Conservation (phyloP, 208 protist genomes). For the Leishmania lainsoni region DNA sequence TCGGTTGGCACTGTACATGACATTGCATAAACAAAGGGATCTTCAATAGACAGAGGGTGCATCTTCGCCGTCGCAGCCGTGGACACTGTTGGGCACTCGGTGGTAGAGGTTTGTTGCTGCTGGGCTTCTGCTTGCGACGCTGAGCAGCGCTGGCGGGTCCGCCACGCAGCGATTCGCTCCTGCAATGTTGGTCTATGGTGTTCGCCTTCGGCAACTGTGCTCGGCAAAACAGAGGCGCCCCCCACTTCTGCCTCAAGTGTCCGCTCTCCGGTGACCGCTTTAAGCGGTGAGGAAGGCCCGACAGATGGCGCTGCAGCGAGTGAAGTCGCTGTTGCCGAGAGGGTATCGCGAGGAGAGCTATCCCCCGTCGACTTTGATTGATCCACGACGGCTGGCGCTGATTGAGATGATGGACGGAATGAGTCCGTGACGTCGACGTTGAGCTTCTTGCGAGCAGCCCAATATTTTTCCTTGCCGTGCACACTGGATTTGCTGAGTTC, state of each 20-base stretch:
- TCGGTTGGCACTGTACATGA: not conserved
- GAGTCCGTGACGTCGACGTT: not conserved
- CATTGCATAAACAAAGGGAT: not conserved
- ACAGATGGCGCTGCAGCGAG: not conserved
- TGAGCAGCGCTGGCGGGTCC: conserved; percentile 31
- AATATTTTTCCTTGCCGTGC: not conserved
- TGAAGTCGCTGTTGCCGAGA: not conserved
- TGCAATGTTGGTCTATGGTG: conserved; percentile 20
- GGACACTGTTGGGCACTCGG: not conserved
- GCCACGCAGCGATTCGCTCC: conserved; percentile 53
- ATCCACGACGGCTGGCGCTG: not conserved
- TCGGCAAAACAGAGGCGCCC: not conserved
- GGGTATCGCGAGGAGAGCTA: not conserved
- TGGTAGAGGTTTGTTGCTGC: not conserved
- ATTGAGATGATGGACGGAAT: not conserved
- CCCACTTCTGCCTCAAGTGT: conserved; percentile 8
- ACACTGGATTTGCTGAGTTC: not conserved
- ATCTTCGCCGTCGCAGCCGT: not conserved
- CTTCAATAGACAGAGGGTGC: not conserved
- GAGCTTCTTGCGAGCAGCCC: not conserved
- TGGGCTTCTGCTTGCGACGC: not conserved
- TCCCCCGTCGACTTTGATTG: not conserved
- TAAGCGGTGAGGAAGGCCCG: not conserved
- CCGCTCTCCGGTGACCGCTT: not conserved
- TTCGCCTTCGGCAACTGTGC: not conserved